phyloP scores from a whole-genome alignment of 169 alveolate genomes.

The Plasmodium adleri region DNA sequence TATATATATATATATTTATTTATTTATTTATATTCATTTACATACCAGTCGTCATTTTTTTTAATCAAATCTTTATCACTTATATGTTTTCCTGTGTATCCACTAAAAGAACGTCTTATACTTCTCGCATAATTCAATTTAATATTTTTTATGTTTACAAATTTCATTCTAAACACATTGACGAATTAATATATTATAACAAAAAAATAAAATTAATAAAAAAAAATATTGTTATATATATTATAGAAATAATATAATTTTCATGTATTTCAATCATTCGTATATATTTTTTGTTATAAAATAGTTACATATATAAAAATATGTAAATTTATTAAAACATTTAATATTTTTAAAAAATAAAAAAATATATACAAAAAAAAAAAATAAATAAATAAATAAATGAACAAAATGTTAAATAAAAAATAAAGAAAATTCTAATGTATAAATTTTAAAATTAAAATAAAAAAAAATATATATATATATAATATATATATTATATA shows the following conservation, averaged over 20 bases:
- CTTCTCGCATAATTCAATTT: constrained; percentile 16
- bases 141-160: constrained; percentile 33
- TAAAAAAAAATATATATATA: no score
- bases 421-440: no score
- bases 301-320: no score
- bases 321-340: no score
- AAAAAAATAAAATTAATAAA: constrained; percentile 2
- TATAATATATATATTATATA: no score
- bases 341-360: no score
- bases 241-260: background rate
- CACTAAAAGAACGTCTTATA: constrained; percentile 67
- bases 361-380: no score
- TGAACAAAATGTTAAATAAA: no score
- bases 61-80: constrained; percentile 89
- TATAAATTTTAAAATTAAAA: no score
- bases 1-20: constrained; percentile 4
- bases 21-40: background rate
- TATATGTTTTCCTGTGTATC: constrained; percentile 89
- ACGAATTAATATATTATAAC: background rate
- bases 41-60: constrained; percentile 91
- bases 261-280: no score
- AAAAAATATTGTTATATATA: background rate
- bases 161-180: constrained; percentile 31
- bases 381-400: no score
- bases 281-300: no score